Conservation (phyloP, 2,329 filamentous ascomycete species). For the Phialophora macrospora region DNA sequence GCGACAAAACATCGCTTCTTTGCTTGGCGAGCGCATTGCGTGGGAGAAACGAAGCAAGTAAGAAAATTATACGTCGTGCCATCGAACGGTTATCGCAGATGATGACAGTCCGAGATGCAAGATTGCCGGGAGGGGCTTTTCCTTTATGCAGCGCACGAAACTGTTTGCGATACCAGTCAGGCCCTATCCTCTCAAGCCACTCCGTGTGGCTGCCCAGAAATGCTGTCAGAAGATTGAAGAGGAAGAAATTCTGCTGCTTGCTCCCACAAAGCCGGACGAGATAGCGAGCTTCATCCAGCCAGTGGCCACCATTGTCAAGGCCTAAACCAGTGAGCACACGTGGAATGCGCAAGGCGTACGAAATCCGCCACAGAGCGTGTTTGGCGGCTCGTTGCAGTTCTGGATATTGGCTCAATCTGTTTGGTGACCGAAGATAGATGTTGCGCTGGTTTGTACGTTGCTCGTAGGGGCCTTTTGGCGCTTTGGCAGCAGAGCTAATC, state of each 20-base stretch:
- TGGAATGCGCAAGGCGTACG: constrained; percentile 60
- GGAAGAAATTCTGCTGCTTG: constrained; percentile 64
- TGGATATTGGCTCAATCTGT: constrained; percentile 52
- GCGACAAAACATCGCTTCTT: constrained; percentile 28
- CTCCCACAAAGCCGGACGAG: constrained; percentile 60
- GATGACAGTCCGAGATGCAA: constrained; percentile 61
- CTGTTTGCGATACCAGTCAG: constrained; percentile 60
- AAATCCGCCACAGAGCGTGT: constrained; percentile 56
- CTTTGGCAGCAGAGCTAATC: constrained; percentile 45
- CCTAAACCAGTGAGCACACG: constrained; percentile 63
- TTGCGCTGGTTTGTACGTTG: constrained; percentile 55
- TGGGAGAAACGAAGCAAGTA: constrained; percentile 63
- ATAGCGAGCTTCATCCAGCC: constrained; percentile 65
- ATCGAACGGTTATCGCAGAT: constrained; percentile 64
- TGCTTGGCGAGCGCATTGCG: constrained; percentile 33
- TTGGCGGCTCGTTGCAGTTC: constrained; percentile 53
- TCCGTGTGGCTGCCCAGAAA: constrained; percentile 65
- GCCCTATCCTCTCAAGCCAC: constrained; percentile 61
- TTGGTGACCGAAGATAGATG: constrained; percentile 54
- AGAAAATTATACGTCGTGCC: constrained; percentile 61
- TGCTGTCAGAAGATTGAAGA: constrained; percentile 63
- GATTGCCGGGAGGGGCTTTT: constrained; percentile 54
- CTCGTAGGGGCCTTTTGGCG: constrained; percentile 53
- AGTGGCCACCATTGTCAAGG: constrained; percentile 57
- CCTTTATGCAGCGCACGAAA: constrained; percentile 55